Conservation (phyloP, 805 yeast genomes). For the Ogataea ramenticola region DNA sequence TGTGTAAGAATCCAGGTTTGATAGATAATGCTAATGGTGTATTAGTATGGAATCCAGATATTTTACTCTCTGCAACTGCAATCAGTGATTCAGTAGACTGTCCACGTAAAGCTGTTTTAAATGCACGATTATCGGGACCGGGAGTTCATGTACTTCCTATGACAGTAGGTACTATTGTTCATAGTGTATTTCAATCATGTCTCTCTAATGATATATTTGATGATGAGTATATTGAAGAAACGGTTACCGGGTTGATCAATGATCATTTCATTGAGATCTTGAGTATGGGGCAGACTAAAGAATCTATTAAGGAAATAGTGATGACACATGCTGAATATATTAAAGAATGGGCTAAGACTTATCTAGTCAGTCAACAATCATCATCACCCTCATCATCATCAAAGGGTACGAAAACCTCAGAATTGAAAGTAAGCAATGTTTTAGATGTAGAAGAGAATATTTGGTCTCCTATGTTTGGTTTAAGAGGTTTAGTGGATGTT, state of each 20-base stretch:
- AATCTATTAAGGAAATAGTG: constrained; percentile 36
- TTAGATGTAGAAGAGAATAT: constrained; percentile 86
- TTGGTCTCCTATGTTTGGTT: constrained; percentile 86
- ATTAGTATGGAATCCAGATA: constrained; percentile 81
- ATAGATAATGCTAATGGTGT: constrained; percentile 53
- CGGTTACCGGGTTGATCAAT: constrained; percentile 24
- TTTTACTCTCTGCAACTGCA: constrained; percentile 71
- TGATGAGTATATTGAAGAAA: constrained; percentile 28
- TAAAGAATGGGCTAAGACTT: constrained; percentile 43
- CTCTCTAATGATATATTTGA: constrained; percentile 31
- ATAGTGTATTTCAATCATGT: constrained; percentile 63
- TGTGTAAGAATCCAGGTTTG: constrained; percentile 33
- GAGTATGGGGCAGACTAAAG: constrained; percentile 44
- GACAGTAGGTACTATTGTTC: constrained; percentile 78
- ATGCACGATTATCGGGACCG: constrained; percentile 47
- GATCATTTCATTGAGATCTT: constrained; percentile 33
- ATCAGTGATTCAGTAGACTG: constrained; percentile 74
- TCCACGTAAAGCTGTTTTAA: constrained; percentile 60
- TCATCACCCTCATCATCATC: constrained; percentile 3
- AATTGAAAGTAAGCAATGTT: constrained; percentile 41
- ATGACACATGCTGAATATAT: constrained; percentile 44
- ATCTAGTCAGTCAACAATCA: constrained; percentile 19
- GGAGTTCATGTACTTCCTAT: constrained; percentile 61
- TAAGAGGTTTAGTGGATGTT: constrained; percentile 86
- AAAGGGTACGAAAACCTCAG: background rate